Percentiles rank a stretch among this genome's conserved stretches.
phyloP scores from a whole-genome alignment of 768 basidiomycete species.

The Hirschioporus abietinus region DNA sequence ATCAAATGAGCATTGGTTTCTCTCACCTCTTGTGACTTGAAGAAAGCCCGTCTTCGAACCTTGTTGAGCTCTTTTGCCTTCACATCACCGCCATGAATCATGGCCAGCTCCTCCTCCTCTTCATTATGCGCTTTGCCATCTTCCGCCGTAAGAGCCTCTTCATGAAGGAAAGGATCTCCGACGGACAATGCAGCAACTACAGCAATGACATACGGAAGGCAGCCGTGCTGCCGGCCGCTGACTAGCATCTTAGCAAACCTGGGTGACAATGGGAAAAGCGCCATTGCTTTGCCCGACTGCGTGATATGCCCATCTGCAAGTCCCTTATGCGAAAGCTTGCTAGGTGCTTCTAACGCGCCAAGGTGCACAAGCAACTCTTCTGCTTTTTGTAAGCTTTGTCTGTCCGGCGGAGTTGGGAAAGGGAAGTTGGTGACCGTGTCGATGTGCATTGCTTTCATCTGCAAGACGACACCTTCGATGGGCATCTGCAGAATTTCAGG shows the following conservation, averaged over 20 bases:
- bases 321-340: constrained; percentile 21
- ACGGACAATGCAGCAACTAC: constrained; percentile 90
- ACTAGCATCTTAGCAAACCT: constrained; percentile 96
- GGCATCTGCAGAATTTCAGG: constrained; percentile 96
- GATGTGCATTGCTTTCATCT: constrained; percentile 99
- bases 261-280: constrained; percentile 89
- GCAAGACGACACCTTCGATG: constrained; percentile 92
- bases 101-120: constrained; percentile 30
- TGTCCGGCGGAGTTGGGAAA: constrained; percentile 94
- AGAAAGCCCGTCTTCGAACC: constrained; percentile 69
- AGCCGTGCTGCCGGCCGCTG: constrained; percentile 78
- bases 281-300: constrained; percentile 86
- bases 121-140: constrained; percentile 34
- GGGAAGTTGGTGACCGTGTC: constrained; percentile 96
- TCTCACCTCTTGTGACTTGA: constrained; percentile 72
- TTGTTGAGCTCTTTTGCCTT: constrained; percentile 55
- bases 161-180: constrained; percentile 92
- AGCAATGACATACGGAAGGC: constrained; percentile 86
- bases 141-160: constrained; percentile 54
- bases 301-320: constrained; percentile 64
- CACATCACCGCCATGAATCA: constrained; percentile 42
- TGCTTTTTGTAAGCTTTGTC: constrained; percentile 65
- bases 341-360: constrained; percentile 61
- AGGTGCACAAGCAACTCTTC: constrained; percentile 77
- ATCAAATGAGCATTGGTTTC: not conserved